Base-by-base conservation (phyloP, 2,329 filamentous ascomycete species). In the Amauroascus verrucosus region DNA sequence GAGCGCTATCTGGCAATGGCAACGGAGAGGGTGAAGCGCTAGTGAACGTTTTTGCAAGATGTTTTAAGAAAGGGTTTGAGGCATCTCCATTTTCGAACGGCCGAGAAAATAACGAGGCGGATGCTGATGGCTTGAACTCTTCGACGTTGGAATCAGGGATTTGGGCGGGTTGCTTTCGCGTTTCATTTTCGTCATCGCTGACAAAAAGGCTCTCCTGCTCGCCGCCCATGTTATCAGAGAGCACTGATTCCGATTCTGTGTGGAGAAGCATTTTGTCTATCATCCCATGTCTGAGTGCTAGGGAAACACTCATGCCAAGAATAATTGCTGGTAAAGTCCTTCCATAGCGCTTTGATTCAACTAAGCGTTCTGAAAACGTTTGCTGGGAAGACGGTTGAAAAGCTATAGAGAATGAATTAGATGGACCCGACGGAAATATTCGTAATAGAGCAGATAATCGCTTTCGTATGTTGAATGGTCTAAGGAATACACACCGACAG, bases 321-420 rank as follows among this genome's bases (percentile, higher is more conserved):
- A 83, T 76, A 26, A 84, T 66, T 7, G 80, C 76, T 20, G 75
- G 74, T n/a, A 81, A 64, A 1, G 71, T 75, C 59, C 81, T 73
- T 20, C 74, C 73, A 53, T 73, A 70, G 37, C 80, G 74, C 64
- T 84, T 84, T 24, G 67, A 67, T 62, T 84, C 81, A 14, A 84
- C 81, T 48, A 78, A 69, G 4, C 59, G 67, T 18, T 74, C 65
- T 0, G 78, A 81, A 57, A 77, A 79, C 14, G 70, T 67, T 58
- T 82, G 80, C 30, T 72, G 71, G n/a, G 70, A 69, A 30, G 71
- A 70, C 13, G 70, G 67, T 54, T 67, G 65, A 46, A 73, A 72
- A 44, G 63, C 72, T 73, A 60, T 54, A 24, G 62, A 16, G 62
- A 28, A 1, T 32, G 46, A 14, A 62, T 62, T 53, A 69, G 55